phyloP scores from a whole-genome alignment of 2,329 filamentous ascomycete species.

The Fusarium coicis region DNA sequence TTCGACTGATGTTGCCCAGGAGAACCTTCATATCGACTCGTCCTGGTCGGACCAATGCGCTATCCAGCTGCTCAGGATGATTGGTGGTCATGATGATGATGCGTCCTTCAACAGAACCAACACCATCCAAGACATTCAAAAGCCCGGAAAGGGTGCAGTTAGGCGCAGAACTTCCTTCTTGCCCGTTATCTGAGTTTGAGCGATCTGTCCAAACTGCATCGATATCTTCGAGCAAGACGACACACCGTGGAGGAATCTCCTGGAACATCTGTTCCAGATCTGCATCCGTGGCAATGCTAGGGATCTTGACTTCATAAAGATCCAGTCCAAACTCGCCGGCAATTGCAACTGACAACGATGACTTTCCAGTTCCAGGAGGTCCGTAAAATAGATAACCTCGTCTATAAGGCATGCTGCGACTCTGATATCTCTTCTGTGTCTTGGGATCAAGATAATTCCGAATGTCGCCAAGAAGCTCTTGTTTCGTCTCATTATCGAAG shows the following conservation, averaged over 20 bases:
- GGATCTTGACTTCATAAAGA: constrained; percentile 60
- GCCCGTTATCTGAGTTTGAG: constrained; percentile 21
- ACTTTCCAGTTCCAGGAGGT: constrained; percentile 71
- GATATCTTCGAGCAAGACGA: constrained; percentile 66
- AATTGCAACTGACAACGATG: constrained; percentile 63
- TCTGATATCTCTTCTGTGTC: constrained; percentile 68
- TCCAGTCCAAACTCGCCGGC: constrained; percentile 63
- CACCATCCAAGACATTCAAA: constrained; percentile 77
- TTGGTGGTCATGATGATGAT: constrained; percentile 82
- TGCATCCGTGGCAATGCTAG: constrained; percentile 62
- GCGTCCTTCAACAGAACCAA: constrained; percentile 74
- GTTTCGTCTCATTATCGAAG: constrained; percentile 59
- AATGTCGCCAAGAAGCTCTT: constrained; percentile 60
- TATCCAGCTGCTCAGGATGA: constrained; percentile 70
- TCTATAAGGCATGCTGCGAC: constrained; percentile 56
- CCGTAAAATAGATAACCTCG: constrained; percentile 73
- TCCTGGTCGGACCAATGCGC: constrained; percentile 72
- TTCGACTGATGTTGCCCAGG: constrained; percentile 61
- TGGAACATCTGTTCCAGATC: constrained; percentile 62
- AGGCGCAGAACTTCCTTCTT: constrained; percentile 30
- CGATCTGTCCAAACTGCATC: constrained; percentile 55
- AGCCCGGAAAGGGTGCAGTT: constrained; percentile 70
- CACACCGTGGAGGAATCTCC: constrained; percentile 62
- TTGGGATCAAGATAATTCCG: constrained; percentile 62
- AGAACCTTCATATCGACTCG: constrained; percentile 72